A percentile compares a stretch with the other conserved stretches of the same genome.
phyloP scores from a whole-genome alignment of 148 eudicot genomes.

The Bassia scoparia region DNA sequence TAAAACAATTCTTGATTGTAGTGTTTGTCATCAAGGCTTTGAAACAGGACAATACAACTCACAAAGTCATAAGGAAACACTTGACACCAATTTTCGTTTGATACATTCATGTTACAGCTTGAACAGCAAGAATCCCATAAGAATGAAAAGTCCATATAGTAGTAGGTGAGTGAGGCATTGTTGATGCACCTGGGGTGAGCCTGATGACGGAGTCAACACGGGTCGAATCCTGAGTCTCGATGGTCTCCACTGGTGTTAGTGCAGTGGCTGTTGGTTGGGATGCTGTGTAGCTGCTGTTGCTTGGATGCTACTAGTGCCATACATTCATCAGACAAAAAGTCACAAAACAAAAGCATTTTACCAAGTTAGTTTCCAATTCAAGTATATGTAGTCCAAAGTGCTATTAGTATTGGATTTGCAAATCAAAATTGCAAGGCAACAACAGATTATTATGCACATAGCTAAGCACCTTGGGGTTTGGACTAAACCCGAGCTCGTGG shows the following conservation, averaged over 20 bases:
- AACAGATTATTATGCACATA: too few species aligned
- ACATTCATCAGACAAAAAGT: too few species aligned
- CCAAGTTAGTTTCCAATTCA: too few species aligned
- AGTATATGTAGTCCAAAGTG: too few species aligned
- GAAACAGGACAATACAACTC: too few species aligned
- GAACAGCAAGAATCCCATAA: slow-evolving; percentile 30
- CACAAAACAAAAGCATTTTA: too few species aligned
- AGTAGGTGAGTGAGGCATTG: slow-evolving; percentile 20
- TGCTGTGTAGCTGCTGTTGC: slow-evolving; percentile 32
- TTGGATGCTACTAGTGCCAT: slow-evolving; percentile 38
- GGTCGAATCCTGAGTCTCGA: slow-evolving; percentile 36
- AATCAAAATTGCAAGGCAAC: too few species aligned
- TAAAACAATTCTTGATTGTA: too few species aligned
- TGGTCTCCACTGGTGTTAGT: slow-evolving; percentile 29
- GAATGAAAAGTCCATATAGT: slow-evolving; percentile 24
- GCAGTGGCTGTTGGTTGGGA: slow-evolving; percentile 29
- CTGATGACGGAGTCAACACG: slow-evolving; percentile 41
- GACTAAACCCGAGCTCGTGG: slow-evolving; percentile 34
- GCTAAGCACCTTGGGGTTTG: slow-evolving; percentile 51
- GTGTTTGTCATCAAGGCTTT: too few species aligned
- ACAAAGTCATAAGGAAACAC: too few species aligned
- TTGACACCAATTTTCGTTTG: not conserved
- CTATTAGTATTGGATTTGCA: too few species aligned
- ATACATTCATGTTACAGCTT: slow-evolving; percentile 1
- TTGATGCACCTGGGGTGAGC: slow-evolving; percentile 31